Percentiles rank a stretch among this genome's conserved stretches.
phyloP scores from a whole-genome alignment of 768 basidiomycete genomes.

The Boletus eberwhitei region DNA sequence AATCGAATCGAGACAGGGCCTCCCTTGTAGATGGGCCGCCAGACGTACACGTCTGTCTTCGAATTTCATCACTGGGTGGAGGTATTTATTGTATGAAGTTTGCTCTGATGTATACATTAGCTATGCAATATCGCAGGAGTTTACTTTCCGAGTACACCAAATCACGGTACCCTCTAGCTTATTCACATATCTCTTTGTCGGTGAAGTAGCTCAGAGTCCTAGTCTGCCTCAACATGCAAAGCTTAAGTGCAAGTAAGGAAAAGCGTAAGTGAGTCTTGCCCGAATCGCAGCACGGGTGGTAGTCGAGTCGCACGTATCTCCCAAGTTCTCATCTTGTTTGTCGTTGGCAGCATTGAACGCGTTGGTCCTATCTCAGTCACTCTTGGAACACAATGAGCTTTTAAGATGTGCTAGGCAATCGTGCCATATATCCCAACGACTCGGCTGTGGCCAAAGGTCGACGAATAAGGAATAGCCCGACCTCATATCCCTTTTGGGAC shows the following conservation, averaged over 20 bases:
- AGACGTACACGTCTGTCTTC: conserved; percentile 4
- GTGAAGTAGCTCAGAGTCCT: background rate
- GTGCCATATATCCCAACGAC: too few species aligned
- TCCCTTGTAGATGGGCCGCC: conserved; percentile 23
- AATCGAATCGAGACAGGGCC: conserved; percentile 44
- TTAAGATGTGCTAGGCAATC: too few species aligned
- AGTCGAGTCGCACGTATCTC: background rate
- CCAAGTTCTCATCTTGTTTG: background rate
- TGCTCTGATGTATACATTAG: conserved; percentile 10
- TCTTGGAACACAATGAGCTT: background rate
- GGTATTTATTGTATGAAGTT: conserved; percentile 5
- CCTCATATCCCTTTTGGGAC: conserved; percentile 11
- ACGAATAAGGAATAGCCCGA: conserved; percentile 7
- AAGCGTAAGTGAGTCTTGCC: background rate
- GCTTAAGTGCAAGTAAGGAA: background rate
- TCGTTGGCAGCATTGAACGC: background rate
- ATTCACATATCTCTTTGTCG: background rate
- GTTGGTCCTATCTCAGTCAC: background rate
- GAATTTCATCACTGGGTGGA: background rate
- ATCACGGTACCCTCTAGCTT: background rate
- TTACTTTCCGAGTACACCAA: background rate
- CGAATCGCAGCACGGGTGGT: background rate
- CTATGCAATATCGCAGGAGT: conserved; percentile 1
- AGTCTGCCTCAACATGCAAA: background rate
- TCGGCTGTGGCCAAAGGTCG: background rate